Percentiles rank a stretch among this genome's conserved stretches.
Conservation (phyloP, 768 basidiomycete species). For the Neoboletus magnificus region DNA sequence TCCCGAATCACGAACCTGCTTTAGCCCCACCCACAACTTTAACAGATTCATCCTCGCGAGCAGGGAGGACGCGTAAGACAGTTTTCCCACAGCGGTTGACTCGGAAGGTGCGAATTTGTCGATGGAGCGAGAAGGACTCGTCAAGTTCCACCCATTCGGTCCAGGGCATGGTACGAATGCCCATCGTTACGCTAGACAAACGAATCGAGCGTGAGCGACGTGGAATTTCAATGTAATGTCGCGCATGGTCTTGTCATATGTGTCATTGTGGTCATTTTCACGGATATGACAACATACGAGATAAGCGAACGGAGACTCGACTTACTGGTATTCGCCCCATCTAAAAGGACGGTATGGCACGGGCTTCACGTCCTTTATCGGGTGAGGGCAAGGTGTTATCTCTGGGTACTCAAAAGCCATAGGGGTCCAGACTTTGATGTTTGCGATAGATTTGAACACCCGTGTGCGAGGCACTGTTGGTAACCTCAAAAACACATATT, state of each 20-base stretch:
- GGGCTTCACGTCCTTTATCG: conserved; percentile 47
- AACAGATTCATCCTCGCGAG: conserved; percentile 41
- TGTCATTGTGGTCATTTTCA: not conserved
- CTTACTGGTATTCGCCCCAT: conserved; percentile 67
- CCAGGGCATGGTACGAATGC: conserved; percentile 68
- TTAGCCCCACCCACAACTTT: conserved; percentile 30
- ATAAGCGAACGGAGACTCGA: conserved; percentile 2
- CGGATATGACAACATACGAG: not conserved
- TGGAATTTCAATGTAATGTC: not conserved
- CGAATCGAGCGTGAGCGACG: not conserved
- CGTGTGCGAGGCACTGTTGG: not conserved
- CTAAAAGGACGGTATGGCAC: conserved; percentile 70
- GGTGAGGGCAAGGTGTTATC: conserved; percentile 40
- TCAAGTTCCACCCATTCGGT: conserved; percentile 77
- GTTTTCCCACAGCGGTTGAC: conserved; percentile 48
- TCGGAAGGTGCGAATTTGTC: conserved; percentile 56
- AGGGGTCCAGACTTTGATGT: conserved; percentile 50
- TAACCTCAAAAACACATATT: not conserved
- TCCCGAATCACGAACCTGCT: conserved; percentile 24
- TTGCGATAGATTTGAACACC: not conserved
- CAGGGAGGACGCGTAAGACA: conserved; percentile 47
- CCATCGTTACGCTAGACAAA: conserved; percentile 62
- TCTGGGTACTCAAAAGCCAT: conserved; percentile 50
- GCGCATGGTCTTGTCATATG: not conserved
- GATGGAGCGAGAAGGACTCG: conserved; percentile 51